Base-by-base conservation (phyloP, 345 rosid species). In the Rhizophora apiculata region DNA sequence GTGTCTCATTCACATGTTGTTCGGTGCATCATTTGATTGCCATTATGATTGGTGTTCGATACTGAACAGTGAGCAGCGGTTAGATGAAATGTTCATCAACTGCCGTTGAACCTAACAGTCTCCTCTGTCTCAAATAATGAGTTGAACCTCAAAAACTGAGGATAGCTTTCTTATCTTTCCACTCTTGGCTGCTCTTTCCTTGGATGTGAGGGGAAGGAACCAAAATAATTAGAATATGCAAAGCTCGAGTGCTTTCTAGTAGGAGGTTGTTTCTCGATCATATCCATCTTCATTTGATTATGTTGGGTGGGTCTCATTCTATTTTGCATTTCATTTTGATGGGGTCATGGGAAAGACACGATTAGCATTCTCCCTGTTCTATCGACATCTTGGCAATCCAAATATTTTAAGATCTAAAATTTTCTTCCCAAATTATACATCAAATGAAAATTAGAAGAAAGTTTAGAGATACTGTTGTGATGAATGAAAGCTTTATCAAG, bases 191-290 rank as follows among this genome's bases (percentile, higher is more conserved):
- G 65, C 55, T 30, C 54, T 60, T 70, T 72, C 56, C 79, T 68
- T 82, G 27, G 63, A 61, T 58, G 73, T 60, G 20, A 82, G 73
- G 79, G 30, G 43, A 36, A 64, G 37, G 32, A 21, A 59, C 19
- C 55, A n/a, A 29, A 31, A 26, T 6, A 48, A 46, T 49, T 16
- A 19, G 58, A 57, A 58, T 53, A 6, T 53, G 59, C 18, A 15
- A 63, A 68, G 56, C 55, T 73, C 39, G 65, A 52, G 70, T 60
- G 70, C 63, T 60, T 66, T 65, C 59, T 11, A 34, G 74, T 24
- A 64, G 39, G 64, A 49, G 20, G 16, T 59, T 13, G 13, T 51
- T 60, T 68, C 63, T 32, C 32, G 24, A 49, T 6, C 63, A 49
- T 52, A 18, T 29, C 1, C 13, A 43, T 43, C 13, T 13, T 43